Evolutionary conservation across 768 basidiomycete species (phyloP).

Genomic region (Psilocybe tampanensis): DNA sequence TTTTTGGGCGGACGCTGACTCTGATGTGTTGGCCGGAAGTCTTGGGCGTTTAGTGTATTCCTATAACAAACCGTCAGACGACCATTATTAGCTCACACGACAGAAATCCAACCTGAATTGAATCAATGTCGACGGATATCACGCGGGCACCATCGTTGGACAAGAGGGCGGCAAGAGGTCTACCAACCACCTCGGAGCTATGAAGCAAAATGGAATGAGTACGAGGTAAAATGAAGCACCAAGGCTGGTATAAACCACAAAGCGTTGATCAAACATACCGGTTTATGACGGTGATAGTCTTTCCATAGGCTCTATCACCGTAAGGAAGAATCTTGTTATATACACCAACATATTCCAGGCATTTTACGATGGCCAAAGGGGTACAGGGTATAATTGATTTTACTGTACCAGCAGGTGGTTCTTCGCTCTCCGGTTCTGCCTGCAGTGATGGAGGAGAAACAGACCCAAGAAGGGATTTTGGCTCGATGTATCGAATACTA

Average conservation of each 20-base stretch:
- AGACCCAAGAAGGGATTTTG: conserved; percentile 62
- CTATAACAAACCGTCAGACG: conserved; percentile 21
- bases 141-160: conserved; percentile 97
- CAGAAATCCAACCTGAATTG: conserved; percentile 67
- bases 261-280: conserved; percentile 47
- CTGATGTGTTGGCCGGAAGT: conserved; percentile 30
- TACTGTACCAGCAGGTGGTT: conserved; percentile 81
- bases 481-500: conserved; percentile 92
- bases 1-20: conserved; percentile 42
- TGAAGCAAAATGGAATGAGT: not conserved
- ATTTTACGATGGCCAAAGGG: conserved; percentile 95
- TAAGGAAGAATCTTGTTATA: conserved; percentile 93
- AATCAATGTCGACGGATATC: conserved; percentile 93
- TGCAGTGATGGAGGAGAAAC: conserved; percentile 41
- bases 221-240: not conserved
- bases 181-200: conserved; percentile 95
- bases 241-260: not conserved
- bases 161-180: conserved; percentile 93
- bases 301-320: conserved; percentile 94
- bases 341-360: conserved; percentile 86
- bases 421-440: conserved; percentile 48
- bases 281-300: conserved; percentile 93
- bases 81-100: not conserved
- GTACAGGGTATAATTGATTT: conserved; percentile 99
- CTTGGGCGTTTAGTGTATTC: conserved; percentile 94